Evolutionary conservation across 441 rosid genomes (phyloP).

Genomic region (Macaranga tanarius): DNA sequence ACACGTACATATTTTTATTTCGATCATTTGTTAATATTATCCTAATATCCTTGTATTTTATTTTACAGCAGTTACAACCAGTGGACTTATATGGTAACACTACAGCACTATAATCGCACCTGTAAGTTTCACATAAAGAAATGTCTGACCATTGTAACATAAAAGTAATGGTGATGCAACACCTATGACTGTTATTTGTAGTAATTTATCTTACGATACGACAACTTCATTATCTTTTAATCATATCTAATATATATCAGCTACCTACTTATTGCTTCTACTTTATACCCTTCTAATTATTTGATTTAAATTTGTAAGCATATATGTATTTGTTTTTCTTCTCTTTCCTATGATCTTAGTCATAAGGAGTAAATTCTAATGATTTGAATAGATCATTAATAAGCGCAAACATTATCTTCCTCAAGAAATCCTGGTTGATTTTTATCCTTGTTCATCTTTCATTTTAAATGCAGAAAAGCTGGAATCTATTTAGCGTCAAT

Average conservation of each 20-base stretch:
- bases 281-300: too few relatives aligned
- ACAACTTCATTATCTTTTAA: not conserved
- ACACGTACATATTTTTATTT: too few relatives aligned
- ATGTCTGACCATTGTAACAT: too few relatives aligned
- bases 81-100: constrained; percentile 91
- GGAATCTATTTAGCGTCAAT: constrained; percentile 91
- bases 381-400: not conserved
- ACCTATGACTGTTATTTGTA: too few relatives aligned
- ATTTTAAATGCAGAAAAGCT: constrained; percentile 71
- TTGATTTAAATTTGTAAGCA: not conserved
- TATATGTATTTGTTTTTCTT: not conserved
- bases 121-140: constrained; percentile 45
- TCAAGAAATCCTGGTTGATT: not conserved
- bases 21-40: constrained; percentile 9
- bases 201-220: too few relatives aligned
- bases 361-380: not conserved
- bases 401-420: not conserved
- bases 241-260: not conserved
- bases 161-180: too few relatives aligned
- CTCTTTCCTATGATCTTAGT: not conserved
- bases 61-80: constrained; percentile 73
- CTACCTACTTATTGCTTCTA: not conserved
- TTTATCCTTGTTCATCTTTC: constrained; percentile 12
- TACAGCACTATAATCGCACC: constrained; percentile 93
- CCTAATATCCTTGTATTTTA: constrained; percentile 10